phyloP scores from a whole-genome alignment of 768 basidiomycete species.

The Scleroderma bovista region DNA sequence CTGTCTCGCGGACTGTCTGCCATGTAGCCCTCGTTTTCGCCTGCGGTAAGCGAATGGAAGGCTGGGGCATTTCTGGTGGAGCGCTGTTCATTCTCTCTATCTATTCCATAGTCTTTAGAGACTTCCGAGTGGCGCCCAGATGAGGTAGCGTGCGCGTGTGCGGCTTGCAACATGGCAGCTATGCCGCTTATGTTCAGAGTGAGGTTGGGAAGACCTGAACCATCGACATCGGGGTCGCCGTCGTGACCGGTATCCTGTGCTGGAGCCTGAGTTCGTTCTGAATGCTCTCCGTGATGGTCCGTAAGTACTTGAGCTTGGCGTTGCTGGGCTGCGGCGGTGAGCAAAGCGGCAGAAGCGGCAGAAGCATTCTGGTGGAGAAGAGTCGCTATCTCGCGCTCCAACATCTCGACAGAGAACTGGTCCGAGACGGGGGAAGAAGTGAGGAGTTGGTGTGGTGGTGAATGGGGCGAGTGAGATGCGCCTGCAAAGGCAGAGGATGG shows the following conservation, averaged over 20 bases:
- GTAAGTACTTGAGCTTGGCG: slow-evolving; percentile 42
- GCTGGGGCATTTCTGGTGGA: slow-evolving; percentile 68
- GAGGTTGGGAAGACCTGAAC: slow-evolving; percentile 30
- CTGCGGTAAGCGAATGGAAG: slow-evolving; percentile 72
- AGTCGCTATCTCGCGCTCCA: slow-evolving; percentile 73
- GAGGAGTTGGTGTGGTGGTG: slow-evolving; percentile 26
- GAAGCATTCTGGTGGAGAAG: slow-evolving; percentile 72
- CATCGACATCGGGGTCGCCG: slow-evolving; percentile 11
- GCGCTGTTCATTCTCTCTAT: slow-evolving; percentile 40
- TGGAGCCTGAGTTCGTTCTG: slow-evolving; percentile 20
- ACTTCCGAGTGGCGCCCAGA: slow-evolving; percentile 43
- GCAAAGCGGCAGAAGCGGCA: slow-evolving; percentile 57
- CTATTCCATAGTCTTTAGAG: slow-evolving; percentile 43
- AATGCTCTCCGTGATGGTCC: slow-evolving; percentile 30
- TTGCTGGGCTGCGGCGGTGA: slow-evolving; percentile 66
- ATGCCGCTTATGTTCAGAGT: slow-evolving; percentile 57
- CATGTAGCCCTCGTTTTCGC: slow-evolving; percentile 22
- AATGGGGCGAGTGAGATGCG: slow-evolving; percentile 11
- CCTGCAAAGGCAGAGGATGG: slow-evolving; percentile 22
- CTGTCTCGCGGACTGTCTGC: slow-evolving; percentile 25
- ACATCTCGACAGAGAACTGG: slow-evolving; percentile 61
- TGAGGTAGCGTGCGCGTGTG: slow-evolving; percentile 54
- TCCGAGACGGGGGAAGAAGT: slow-evolving; percentile 38
- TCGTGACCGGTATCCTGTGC: slow-evolving; percentile 10
- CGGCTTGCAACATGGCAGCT: slow-evolving; percentile 77